These are phyloP conservation scores for Backusella liffmaniae DNA, from an alignment of 192 early-diverging fungal genomes.

Conservation along the genomic window DNA sequence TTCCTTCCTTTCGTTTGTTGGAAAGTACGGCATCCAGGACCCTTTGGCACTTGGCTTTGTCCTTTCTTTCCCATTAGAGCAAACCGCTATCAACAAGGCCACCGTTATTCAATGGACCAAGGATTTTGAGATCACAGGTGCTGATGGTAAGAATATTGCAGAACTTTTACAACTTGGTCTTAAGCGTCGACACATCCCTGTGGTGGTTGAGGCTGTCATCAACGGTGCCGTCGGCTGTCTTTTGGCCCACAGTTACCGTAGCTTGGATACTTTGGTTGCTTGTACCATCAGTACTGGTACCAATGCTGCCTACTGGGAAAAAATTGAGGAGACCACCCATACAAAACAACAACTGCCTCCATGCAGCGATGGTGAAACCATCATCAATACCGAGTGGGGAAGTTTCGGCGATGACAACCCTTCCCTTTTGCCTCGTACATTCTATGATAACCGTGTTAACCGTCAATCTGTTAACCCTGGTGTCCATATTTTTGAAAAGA, in stretches of 20 bases:
- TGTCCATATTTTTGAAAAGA: slow-evolving; percentile 88
- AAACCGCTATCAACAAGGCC: slow-evolving; percentile 69
- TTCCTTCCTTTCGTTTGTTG: slow-evolving; percentile 56
- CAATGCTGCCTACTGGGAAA: slow-evolving; percentile 93
- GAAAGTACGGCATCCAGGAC: slow-evolving; percentile 11
- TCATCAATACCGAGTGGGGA: slow-evolving; percentile 95
- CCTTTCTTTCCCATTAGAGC: slow-evolving; percentile 89
- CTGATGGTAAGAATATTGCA: slow-evolving; percentile 80
- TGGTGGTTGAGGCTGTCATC: slow-evolving; percentile 83
- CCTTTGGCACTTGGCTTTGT: slow-evolving; percentile 77
- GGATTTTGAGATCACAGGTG: slow-evolving; percentile 76
- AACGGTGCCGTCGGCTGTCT: slow-evolving; percentile 94
- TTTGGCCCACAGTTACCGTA: slow-evolving; percentile 71
- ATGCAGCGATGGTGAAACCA: slow-evolving; percentile 58
- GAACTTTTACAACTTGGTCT: slow-evolving; percentile 76
- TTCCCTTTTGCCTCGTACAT: slow-evolving; percentile 71
- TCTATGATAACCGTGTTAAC: slow-evolving; percentile 82
- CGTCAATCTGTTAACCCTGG: slow-evolving; percentile 76
- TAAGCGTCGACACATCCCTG: slow-evolving; percentile 63
- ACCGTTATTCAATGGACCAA: slow-evolving; percentile 81
- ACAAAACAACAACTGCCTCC: slow-evolving; percentile 14
- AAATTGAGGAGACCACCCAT: slow-evolving; percentile 46
- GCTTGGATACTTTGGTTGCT: slow-evolving; percentile 49
- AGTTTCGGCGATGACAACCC: slow-evolving; percentile 37
- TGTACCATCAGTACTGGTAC: slow-evolving; percentile 94